Base-by-base conservation (phyloP, 2,329 filamentous ascomycete genomes). In the Hypoxylon sp. region DNA sequence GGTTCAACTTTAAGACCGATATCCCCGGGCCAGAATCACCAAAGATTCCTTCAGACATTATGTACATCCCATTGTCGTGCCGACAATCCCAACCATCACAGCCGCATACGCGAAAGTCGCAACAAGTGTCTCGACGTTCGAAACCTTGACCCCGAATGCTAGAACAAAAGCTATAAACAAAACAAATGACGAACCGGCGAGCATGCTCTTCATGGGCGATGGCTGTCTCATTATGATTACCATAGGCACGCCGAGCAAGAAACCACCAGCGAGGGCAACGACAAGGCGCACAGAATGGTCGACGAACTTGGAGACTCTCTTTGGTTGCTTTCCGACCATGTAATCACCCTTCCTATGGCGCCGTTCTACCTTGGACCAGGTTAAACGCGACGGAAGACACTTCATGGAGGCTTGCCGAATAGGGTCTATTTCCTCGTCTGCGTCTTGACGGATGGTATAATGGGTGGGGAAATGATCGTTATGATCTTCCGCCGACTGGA, bases 101-200 rank as follows among this genome's bases (percentile, higher is more conserved):
- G 54, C 45, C 3, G 43, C 54, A 8, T 57, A 57, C 1, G 54
- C 47, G 43, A 46, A 27, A 25, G 54, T 48, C 11, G 54, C 39
- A 41, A 57, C 16, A 14, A 57, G 43, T 11, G 43, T 48, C 45
- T 57, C 54, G n/a, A 37, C 11, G 19, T 57, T 57, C 43, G 54
- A 57, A 14, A 34, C 43, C 45, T 50, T 57, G 32, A 50, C 43
- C 9, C 30, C 43, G n/a, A 57, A 48, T 23, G 32, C 45, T 5
- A 57, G 23, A 5, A 19, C 19, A 2, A 57, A 19, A n/a, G 54
- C 45, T 11, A 57, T 41, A 41, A 56, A 23, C 7, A 52, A n/a
- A 27, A 34, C n/a, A 16, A 39, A 39, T 12, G 48, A 52, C 14
- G 48, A 37, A 32, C 48, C 21, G 19, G 32, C 34, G 19, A 9